A percentile compares a stretch with the other conserved stretches of the same genome.
Conservation (phyloP, 768 basidiomycete genomes). For the Suillus decipiens region DNA sequence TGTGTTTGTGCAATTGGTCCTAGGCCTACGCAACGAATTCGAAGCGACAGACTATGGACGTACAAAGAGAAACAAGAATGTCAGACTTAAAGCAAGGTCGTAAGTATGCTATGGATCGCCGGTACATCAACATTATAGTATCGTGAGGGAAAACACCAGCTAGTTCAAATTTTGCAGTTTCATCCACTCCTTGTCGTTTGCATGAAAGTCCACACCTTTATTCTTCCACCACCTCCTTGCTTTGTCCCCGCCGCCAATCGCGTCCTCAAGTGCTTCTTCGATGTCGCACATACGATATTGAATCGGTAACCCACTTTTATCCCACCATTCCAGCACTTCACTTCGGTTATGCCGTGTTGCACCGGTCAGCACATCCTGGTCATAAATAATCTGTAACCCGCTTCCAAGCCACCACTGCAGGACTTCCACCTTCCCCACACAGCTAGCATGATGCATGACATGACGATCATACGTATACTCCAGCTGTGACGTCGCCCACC, state of each 20-base stretch:
- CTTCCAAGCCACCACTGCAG: slow-evolving; percentile 84
- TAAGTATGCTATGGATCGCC: slow-evolving; percentile 5
- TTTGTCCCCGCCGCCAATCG: slow-evolving; percentile 75
- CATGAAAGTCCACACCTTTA: slow-evolving; percentile 82
- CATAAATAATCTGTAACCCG: slow-evolving; percentile 75
- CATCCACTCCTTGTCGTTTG: slow-evolving; percentile 88
- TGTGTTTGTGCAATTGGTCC: not conserved
- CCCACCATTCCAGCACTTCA: slow-evolving; percentile 89
- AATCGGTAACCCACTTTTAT: slow-evolving; percentile 72
- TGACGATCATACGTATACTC: slow-evolving; percentile 79
- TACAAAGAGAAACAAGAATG: not conserved
- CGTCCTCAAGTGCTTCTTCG: slow-evolving; percentile 88
- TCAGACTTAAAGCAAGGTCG: not conserved
- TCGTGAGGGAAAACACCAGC: slow-evolving; percentile 15
- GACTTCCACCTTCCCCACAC: slow-evolving; percentile 77
- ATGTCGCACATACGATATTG: slow-evolving; percentile 91
- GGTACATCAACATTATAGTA: not conserved
- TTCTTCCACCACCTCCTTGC: slow-evolving; percentile 80
- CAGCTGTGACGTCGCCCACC: slow-evolving; percentile 81
- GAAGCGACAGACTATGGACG: not conserved
- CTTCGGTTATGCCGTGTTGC: slow-evolving; percentile 83
- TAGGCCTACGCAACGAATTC: not conserved
- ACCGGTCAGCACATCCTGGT: slow-evolving; percentile 75
- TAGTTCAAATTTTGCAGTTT: slow-evolving; percentile 76
- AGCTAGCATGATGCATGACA: slow-evolving; percentile 77